phyloP scores from a whole-genome alignment of 2,329 filamentous ascomycete species.

The Cladosporium oxysporum region DNA sequence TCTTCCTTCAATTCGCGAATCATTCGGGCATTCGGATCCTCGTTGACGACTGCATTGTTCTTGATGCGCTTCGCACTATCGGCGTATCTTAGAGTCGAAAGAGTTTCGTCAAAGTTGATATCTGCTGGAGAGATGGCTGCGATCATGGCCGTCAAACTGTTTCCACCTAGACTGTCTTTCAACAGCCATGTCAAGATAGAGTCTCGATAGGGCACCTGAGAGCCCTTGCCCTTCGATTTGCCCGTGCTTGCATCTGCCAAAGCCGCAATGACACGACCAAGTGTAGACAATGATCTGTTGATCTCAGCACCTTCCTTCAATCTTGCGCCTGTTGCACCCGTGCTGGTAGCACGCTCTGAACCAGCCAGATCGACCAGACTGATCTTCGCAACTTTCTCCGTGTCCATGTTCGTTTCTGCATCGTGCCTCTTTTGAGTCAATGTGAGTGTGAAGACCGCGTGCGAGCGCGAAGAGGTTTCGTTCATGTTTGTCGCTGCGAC shows the following conservation, averaged over 20 bases:
- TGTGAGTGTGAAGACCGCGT: constrained; percentile 96
- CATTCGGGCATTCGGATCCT: constrained; percentile 98
- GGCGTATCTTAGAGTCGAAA: constrained; percentile 92
- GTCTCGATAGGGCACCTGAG: constrained; percentile 93
- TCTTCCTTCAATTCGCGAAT: constrained; percentile 98
- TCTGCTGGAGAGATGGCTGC: constrained; percentile 96
- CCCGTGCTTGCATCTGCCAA: constrained; percentile 86
- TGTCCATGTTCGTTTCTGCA: constrained; percentile 90
- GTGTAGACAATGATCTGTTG: constrained; percentile 92
- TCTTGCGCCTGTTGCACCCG: constrained; percentile 90
- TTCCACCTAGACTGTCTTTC: constrained; percentile 95
- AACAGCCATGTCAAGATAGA: constrained; percentile 94
- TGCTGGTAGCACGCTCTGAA: constrained; percentile 95
- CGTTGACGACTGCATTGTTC: constrained; percentile 99
- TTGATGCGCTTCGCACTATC: constrained; percentile 99
- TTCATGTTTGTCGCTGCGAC: constrained; percentile 99
- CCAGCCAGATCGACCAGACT: constrained; percentile 96
- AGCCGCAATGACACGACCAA: constrained; percentile 95
- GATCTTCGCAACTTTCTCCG: constrained; percentile 97
- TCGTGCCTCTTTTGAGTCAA: constrained; percentile 93
- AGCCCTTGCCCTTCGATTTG: constrained; percentile 73
- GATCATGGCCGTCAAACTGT: constrained; percentile 99
- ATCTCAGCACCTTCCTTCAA: constrained; percentile 98
- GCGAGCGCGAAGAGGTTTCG: constrained; percentile 96
- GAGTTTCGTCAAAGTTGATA: constrained; percentile 97